Evolutionary conservation across 1,284 basidiomycete genomes (phyloP).

Genomic region (Ganoderma lucidum): DNA sequence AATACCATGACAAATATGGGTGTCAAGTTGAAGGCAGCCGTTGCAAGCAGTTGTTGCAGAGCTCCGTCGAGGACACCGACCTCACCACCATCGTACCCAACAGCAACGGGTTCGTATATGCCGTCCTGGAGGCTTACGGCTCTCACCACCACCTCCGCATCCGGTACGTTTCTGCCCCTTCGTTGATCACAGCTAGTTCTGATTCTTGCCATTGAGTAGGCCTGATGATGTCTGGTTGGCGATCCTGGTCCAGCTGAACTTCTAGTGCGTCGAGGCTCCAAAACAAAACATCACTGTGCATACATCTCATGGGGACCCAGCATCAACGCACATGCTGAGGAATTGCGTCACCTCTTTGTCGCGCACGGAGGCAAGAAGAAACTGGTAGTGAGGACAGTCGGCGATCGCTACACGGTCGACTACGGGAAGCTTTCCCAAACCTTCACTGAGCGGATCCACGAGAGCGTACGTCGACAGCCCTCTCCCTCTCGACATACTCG

Average conservation of each 20-base stretch:
- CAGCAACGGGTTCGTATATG: slow-evolving; percentile 1
- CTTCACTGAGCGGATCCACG: slow-evolving; percentile 41
- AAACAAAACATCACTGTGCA: background rate
- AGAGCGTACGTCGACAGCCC: slow-evolving; percentile 9
- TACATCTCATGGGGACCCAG: background rate
- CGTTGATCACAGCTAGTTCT: background rate
- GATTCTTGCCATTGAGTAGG: slow-evolving; percentile 31
- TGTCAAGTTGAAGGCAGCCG: background rate
- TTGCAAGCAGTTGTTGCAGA: background rate
- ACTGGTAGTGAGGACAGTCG: slow-evolving; percentile 39
- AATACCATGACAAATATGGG: no score
- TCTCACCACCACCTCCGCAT: slow-evolving; percentile 88
- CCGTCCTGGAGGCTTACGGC: background rate
- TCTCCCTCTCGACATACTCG: background rate
- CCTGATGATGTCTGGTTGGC: slow-evolving; percentile 47
- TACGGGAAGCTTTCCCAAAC: slow-evolving; percentile 43
- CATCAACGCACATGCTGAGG: slow-evolving; percentile 51
- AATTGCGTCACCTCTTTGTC: slow-evolving; percentile 50
- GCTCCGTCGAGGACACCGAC: background rate
- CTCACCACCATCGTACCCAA: background rate
- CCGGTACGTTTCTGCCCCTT: background rate
- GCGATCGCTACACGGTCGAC: slow-evolving; percentile 36
- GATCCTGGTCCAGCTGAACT: slow-evolving; percentile 15
- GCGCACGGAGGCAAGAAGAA: slow-evolving; percentile 47
- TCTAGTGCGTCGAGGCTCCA: slow-evolving; percentile 1